phyloP scores from a whole-genome alignment of 495 filamentous ascomycete species.

The Penicillium steckii region DNA sequence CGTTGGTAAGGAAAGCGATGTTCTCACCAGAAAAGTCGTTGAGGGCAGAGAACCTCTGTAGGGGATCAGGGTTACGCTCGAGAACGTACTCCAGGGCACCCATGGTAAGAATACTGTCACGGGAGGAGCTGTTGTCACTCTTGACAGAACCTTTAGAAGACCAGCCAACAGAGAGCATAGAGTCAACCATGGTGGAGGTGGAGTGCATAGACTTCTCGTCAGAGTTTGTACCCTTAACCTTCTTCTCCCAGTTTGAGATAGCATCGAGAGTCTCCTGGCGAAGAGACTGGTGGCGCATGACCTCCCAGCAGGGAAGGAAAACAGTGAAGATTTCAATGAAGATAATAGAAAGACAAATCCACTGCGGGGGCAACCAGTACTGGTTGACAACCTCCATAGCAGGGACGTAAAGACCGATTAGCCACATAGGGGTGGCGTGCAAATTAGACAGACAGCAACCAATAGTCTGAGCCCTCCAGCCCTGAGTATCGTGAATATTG shows the following conservation, averaged over 20 bases:
- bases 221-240: constrained; percentile 21
- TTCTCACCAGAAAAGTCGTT: constrained; percentile 68
- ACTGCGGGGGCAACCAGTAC: constrained; percentile 55
- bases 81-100: constrained; percentile 59
- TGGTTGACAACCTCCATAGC: constrained; percentile 53
- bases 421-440: constrained; percentile 65
- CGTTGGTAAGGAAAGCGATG: constrained; percentile 60
- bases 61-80: constrained; percentile 49
- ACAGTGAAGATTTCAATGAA: constrained; percentile 54
- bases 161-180: constrained; percentile 34
- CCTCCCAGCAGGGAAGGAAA: constrained; percentile 55
- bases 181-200: constrained; percentile 30
- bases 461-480: constrained; percentile 67
- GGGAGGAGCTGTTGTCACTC: constrained; percentile 18
- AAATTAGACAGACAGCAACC: constrained; percentile 58
- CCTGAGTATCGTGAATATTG: constrained; percentile 61
- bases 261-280: constrained; percentile 36
- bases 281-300: constrained; percentile 49
- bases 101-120: constrained; percentile 53
- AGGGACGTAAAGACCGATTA: constrained; percentile 58
- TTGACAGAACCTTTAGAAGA: constrained; percentile 30
- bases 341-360: constrained; percentile 56
- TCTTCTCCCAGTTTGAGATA: constrained; percentile 34
- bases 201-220: constrained; percentile 32
- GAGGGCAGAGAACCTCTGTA: constrained; percentile 59